Base-by-base conservation (phyloP, 495 filamentous ascomycete species). In the Penicillium subrubescens region DNA sequence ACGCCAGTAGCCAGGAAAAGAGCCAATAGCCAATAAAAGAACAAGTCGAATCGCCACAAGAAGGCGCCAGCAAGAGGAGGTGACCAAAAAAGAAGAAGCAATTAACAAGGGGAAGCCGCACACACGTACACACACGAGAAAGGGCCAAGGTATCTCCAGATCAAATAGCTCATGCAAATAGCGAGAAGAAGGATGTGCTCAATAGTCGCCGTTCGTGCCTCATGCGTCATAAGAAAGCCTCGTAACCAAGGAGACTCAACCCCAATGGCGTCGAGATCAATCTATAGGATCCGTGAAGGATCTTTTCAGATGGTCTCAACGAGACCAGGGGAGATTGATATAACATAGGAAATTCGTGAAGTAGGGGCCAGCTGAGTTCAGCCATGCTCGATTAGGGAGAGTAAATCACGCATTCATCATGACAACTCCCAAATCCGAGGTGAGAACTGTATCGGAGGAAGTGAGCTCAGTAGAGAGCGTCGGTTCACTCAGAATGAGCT, bases 391-490 rank as follows among this genome's bases (percentile, higher is more conserved):
- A 17, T 29, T 23, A 33, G 17, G n/a, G 5, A 8, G 44, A 29
- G 23, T 25, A 31, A 46, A 14, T 77, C 66, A 77, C 63, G 76
- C 75, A 74, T 77, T 80, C 76, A 76, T 79, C 73, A 75, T 77
- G 60, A 78, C 74, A 35, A 71, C 71, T 46, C 75, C 76, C 33
- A 75, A 56, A 48, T 79, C 75, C 3, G 75, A 72, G 37, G 69
- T 63, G 14, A 76, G 57, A 35, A 73, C 66, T 5, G 67, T 25
- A 19, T 77, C 76, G 15, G 69, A 62, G 6, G 66, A 33, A 1
- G 70, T 48, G 48, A 59, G 59, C 61, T 69, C 66, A 41, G 71
- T 63, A 0, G 69, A 41, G 35, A 65, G 61, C 54, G 68, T 75
- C 8, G 75, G 66, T 56, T 81, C 73, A 59, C 62, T 70, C 31